These are phyloP conservation scores for Fusarium penzigii DNA, from an alignment of 2,329 filamentous ascomycete genomes.

Conservation along the genomic window DNA sequence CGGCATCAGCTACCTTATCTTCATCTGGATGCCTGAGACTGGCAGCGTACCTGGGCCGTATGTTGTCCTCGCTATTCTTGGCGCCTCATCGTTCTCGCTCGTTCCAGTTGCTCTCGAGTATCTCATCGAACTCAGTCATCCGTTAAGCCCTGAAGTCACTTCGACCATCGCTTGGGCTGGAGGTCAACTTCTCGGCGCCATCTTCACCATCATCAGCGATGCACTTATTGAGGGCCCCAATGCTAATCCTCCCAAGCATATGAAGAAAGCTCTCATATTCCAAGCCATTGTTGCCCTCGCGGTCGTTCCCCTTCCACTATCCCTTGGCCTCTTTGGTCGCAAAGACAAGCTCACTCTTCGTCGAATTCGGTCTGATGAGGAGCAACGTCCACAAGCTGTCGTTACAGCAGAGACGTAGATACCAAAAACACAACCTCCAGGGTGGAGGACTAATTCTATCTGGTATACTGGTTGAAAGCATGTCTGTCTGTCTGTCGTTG, in stretches of 20 bases:
- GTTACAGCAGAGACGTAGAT: constrained; percentile 17
- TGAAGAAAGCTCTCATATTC: constrained; percentile 77
- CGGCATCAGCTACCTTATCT: constrained; percentile 69
- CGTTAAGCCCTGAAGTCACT: constrained; percentile 82
- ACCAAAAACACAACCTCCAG: background rate
- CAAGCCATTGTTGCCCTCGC: constrained; percentile 69
- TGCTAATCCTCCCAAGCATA: constrained; percentile 65
- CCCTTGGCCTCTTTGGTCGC: constrained; percentile 70
- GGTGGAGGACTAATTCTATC: background rate
- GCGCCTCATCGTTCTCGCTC: constrained; percentile 76
- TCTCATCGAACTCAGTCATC: constrained; percentile 83
- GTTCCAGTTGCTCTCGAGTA: constrained; percentile 86
- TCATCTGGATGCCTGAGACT: constrained; percentile 75
- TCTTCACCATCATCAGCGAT: constrained; percentile 83
- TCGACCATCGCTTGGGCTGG: constrained; percentile 82
- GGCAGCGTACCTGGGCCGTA: constrained; percentile 68
- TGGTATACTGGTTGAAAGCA: background rate
- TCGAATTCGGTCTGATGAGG: constrained; percentile 48
- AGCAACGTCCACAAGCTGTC: constrained; percentile 20
- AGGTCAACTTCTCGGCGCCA: constrained; percentile 80
- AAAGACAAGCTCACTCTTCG: constrained; percentile 50
- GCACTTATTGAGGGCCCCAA: constrained; percentile 61
- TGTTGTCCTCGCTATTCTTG: constrained; percentile 72
- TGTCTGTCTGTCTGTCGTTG: constrained; percentile 18
- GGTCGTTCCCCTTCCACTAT: constrained; percentile 67